Percentiles rank a stretch among this genome's conserved stretches.
These are phyloP conservation scores for Jatropha podagrica DNA, from an alignment of 441 rosid species.

Conservation along the genomic window DNA sequence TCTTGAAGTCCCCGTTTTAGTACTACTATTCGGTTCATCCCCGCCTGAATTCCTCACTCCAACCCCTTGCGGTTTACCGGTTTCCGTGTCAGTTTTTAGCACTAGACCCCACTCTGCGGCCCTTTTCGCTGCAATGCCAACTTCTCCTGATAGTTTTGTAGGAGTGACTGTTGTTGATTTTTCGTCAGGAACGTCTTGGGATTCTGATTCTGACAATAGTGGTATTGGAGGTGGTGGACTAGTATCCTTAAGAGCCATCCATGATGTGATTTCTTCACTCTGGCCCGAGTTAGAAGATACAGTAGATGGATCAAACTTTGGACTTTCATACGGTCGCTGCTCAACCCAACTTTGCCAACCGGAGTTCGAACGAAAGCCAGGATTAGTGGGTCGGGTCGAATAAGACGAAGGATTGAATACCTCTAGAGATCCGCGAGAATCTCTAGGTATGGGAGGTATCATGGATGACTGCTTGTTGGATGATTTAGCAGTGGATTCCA, in stretches of 20 bases:
- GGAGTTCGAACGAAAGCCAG: constrained; percentile 43
- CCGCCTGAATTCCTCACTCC: constrained; percentile 76
- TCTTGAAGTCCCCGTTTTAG: constrained; percentile 42
- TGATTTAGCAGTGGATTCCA: constrained; percentile 54
- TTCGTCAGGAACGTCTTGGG: constrained; percentile 14
- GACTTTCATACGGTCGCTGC: constrained; percentile 3
- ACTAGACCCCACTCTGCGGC: constrained; percentile 99
- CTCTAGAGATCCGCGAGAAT: constrained; percentile 82
- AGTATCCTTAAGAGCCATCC: constrained; percentile 86
- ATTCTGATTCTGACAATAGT: constrained; percentile 16
- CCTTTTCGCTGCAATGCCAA: constrained; percentile 68
- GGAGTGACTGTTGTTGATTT: neutral
- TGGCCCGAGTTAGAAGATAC: constrained; percentile 25
- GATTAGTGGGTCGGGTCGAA: constrained; percentile 53
- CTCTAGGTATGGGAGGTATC: constrained; percentile 54
- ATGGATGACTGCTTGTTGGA: constrained; percentile 40
- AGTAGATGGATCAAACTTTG: constrained; percentile 27
- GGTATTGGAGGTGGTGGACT: constrained; percentile 30
- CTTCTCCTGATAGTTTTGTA: constrained; percentile 31
- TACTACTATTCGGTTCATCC: constrained; percentile 38
- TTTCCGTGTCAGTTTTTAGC: constrained; percentile 72
- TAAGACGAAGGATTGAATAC: constrained; percentile 70
- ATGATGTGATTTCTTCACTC: constrained; percentile 63
- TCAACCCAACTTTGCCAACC: constrained; percentile 30
- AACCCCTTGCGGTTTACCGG: constrained; percentile 89